phyloP scores from a whole-genome alignment of 148 eudicot genomes.

The Tetragonia tetragonoides region DNA sequence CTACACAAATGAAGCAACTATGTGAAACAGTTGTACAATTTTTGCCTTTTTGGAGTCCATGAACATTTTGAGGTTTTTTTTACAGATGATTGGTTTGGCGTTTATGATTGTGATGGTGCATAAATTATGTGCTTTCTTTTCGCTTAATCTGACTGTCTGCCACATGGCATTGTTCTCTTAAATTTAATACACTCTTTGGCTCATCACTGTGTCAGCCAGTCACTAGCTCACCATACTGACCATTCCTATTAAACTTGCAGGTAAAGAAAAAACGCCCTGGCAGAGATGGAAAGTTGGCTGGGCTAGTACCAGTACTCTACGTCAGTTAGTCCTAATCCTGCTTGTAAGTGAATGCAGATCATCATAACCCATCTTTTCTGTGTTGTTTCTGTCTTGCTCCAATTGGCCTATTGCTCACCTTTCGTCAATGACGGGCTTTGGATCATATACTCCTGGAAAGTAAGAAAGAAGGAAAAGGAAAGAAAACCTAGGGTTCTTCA shows the following conservation, averaged over 20 bases:
- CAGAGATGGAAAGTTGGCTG: conserved; percentile 90
- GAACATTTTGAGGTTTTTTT: not conserved
- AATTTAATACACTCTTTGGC: not conserved
- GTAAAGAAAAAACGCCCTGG: conserved; percentile 91
- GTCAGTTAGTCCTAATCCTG: conserved; percentile 60
- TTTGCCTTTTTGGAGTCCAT: no score
- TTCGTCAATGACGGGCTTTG: not conserved
- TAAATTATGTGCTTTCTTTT: not conserved
- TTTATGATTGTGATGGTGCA: not conserved
- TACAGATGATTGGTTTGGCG: not conserved
- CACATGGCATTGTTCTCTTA: not conserved
- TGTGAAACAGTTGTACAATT: not conserved
- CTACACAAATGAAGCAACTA: not conserved
- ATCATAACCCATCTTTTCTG: not conserved
- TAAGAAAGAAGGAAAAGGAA: not conserved
- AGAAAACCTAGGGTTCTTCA: no score
- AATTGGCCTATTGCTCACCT: not conserved
- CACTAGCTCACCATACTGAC: not conserved
- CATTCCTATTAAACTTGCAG: conserved; percentile 33
- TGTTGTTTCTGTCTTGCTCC: not conserved
- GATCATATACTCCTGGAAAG: not conserved
- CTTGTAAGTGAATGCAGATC: not conserved
- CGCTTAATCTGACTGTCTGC: not conserved
- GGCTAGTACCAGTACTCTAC: conserved; percentile 88
- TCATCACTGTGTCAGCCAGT: not conserved